Evolutionary conservation across 2,329 filamentous ascomycete genomes (phyloP), one percentile per base, ranked within the genome.

Genomic region (Alternaria burnsii): DNA sequence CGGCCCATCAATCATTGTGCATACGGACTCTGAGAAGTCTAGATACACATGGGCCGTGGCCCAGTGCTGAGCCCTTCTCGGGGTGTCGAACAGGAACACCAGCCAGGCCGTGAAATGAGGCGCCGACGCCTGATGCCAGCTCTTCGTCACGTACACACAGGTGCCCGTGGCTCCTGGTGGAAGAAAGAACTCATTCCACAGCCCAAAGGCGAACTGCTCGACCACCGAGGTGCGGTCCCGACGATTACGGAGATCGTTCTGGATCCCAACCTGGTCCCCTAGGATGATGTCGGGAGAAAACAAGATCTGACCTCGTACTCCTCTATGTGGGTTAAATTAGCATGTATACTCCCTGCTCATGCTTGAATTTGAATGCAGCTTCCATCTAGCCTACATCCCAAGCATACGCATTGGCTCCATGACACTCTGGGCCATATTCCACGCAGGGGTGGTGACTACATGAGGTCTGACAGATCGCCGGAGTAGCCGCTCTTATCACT

Each of bases 41-140:
- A 52, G 43, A 41, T 44, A 67, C 20, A 67, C 36, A n/a, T 67
- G 64, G 30, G 30, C 53, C 0, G 59, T 63, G 4, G 30, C 50
- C 11, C 7, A 36, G 20, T 6, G 24, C 55, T 6, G 20, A 32
- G 12, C 20, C 18, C 26, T 10, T 10, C 28, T 16, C 14, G 18
- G 24, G 30, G 20, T 41, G 16, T 26, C 18, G 24, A 5, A 58
- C 4, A 43, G 14, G n/a, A 20, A 53, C 3, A n/a, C 9, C 26
- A 67, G 44, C 14, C 54, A 20, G 24, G 66, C 53, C 1, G 52
- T 69, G 9, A 66, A 44, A 42, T 66, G 57, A 11, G 53, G 47
- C 16, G 24, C 5, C 3, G 3, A 11, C 47, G 12, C 12, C 5
- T 61, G 42, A 51, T 68, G 61, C 63, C 61, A 68, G 3, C 8